Evolutionary conservation across 2,329 filamentous ascomycete genomes (phyloP).

Genomic region (Colletotrichum neosansevieriae): DNA sequence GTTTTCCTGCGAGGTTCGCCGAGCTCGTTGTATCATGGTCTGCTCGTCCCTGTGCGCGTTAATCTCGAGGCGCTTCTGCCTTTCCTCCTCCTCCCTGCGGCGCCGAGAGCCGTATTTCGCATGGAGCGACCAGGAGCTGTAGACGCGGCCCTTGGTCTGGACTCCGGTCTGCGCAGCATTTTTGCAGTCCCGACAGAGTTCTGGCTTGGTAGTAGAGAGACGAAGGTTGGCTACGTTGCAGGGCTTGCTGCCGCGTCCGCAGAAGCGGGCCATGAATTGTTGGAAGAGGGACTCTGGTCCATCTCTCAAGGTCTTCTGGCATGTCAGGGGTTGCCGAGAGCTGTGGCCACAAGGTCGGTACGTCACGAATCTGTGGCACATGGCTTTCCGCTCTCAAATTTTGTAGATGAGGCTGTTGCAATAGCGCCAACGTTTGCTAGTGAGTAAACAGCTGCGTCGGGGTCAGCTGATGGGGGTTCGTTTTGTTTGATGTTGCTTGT

Average conservation of each 20-base stretch:
- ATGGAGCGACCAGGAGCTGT: constrained; percentile 4
- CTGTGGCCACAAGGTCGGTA: constrained; percentile 29
- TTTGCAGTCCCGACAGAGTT: constrained; percentile 23
- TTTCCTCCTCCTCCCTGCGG: constrained; percentile 13
- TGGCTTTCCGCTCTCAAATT: too few relatives aligned
- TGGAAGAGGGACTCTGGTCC: constrained; percentile 22
- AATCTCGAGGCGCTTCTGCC: constrained; percentile 3
- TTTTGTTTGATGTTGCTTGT: too few relatives aligned
- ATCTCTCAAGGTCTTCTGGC: constrained; percentile 22
- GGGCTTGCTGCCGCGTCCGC: constrained; percentile 23
- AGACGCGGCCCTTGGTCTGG: constrained; percentile 18
- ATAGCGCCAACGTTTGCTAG: too few relatives aligned
- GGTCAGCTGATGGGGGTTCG: too few relatives aligned
- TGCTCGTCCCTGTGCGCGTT: constrained; percentile 6
- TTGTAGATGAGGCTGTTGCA: too few relatives aligned
- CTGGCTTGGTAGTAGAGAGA: neutral
- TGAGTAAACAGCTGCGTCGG: too few relatives aligned
- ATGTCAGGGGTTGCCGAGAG: constrained; percentile 10
- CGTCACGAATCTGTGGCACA: too few relatives aligned
- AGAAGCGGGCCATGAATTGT: constrained; percentile 20
- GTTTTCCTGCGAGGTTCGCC: neutral
- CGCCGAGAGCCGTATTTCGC: constrained; percentile 6
- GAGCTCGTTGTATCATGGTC: neutral
- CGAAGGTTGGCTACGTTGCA: constrained; percentile 7
- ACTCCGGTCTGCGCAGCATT: constrained; percentile 15